Base-by-base conservation (phyloP, 768 basidiomycete genomes). In the Stropharia rugosoannulata region DNA sequence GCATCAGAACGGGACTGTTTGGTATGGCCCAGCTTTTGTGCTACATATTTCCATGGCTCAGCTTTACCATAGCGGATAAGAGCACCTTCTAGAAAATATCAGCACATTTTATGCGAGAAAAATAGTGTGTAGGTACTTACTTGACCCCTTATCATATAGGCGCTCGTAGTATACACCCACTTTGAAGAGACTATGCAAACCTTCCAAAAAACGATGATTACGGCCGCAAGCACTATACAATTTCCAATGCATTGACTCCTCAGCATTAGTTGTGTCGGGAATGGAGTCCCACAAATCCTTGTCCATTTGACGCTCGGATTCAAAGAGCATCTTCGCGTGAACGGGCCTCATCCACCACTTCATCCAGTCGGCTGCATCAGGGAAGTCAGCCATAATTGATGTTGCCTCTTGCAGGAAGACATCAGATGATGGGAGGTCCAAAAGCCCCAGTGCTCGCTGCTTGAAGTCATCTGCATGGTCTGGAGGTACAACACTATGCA, bases 231-330 rank as follows among this genome's bases (percentile, higher is more conserved):
- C 64, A 11, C 40, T 12, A 36, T 70, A 71, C 1, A 71, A 41
- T 50, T 65, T 65, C 59, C 59, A 68, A 49, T 71, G 64, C 65
- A 69, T 66, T 0, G 69, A 54, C 49, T 71, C 70, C 29, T 70
- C 63, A 1, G 70, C 66, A 57, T 71, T 71, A 1, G 62, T 71
- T 0, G 66, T 65, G 5, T 56, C 46, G 1, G 70, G 68, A 4
- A 70, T 44, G 6, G 58, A 51, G 1, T 64, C 51, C 65, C 66
- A 69, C 2, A 63, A 6, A 2, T 57, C 49, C 1, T 49, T 25
- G 10, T 61, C 59, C 64, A 63, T 66, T 13, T 19, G 32, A 5
- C 46, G 16, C 35, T 58, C 29, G 7, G 59, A 54, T 25, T 44
- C 35, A 59, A 66, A 63, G 1, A 75, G 51, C 68, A 73, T 73